Evolutionary conservation across 2,329 filamentous ascomycete genomes (phyloP).

Genomic region (Metarhizium guizhouense): DNA sequence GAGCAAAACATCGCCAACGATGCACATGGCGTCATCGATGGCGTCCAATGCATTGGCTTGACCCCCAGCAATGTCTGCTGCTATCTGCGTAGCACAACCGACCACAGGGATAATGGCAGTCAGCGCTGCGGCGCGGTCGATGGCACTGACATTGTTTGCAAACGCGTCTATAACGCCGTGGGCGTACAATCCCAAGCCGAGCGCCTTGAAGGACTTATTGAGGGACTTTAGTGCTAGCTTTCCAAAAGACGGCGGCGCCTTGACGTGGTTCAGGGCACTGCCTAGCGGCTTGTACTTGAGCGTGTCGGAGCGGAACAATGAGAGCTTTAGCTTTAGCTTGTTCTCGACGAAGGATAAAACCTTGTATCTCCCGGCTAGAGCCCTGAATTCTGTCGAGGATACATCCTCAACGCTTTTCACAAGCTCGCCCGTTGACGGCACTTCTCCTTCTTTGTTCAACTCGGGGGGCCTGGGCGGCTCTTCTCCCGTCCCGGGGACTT

Average conservation of each 20-base stretch:
- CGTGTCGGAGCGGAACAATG: neutral
- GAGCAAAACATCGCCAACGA: neutral
- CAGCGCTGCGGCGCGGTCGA: conserved; percentile 1
- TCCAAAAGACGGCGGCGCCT: neutral
- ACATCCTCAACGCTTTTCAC: neutral
- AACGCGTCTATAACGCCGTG: neutral
- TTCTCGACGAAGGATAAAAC: neutral
- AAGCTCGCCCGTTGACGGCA: too few relatives aligned
- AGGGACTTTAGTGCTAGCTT: neutral
- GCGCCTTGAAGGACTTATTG: neutral
- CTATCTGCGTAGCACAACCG: neutral
- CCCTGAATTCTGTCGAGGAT: neutral
- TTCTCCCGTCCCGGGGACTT: too few relatives aligned
- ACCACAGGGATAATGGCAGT: conserved; percentile 1
- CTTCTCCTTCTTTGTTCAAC: too few relatives aligned
- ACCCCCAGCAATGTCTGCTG: neutral
- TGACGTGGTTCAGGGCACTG: neutral
- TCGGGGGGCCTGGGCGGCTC: too few relatives aligned
- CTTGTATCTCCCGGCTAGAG: neutral
- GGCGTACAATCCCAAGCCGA: neutral
- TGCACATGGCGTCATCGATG: conserved; percentile 1
- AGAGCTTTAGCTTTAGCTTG: neutral
- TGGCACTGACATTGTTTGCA: neutral
- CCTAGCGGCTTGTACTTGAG: neutral
- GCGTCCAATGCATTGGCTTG: neutral